These are phyloP conservation scores for Claviceps quebecensis DNA, from an alignment of 2,329 filamentous ascomycete genomes.

Conservation along the genomic window DNA sequence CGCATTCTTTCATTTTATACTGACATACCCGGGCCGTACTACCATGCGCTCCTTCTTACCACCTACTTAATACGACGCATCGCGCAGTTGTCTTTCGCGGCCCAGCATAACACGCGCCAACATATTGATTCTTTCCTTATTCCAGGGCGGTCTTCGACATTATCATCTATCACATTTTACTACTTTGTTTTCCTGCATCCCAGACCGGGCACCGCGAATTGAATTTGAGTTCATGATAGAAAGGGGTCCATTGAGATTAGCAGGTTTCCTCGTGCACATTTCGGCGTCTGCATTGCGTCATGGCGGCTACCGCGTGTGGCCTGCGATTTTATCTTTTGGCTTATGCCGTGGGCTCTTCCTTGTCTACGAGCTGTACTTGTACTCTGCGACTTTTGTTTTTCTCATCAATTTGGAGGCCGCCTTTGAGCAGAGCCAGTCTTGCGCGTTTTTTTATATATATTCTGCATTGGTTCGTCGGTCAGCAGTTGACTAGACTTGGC, in stretches of 20 bases:
- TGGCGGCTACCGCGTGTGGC: neutral
- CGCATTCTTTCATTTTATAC: neutral
- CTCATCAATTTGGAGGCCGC: neutral
- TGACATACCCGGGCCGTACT: neutral
- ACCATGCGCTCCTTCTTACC: neutral
- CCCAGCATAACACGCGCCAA: too few relatives aligned
- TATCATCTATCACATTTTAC: constrained; percentile 1
- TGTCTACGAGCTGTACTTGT: neutral
- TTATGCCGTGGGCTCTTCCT: neutral
- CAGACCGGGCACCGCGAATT: neutral
- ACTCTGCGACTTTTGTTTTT: neutral
- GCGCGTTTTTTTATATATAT: neutral
- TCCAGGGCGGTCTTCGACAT: neutral
- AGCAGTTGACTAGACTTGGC: constrained; percentile 4
- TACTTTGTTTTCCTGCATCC: neutral
- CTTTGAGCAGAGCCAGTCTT: neutral
- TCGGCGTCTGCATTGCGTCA: neutral
- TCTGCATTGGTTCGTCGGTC: neutral
- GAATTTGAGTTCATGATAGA: neutral
- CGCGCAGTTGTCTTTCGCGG: too few relatives aligned
- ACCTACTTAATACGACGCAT: neutral
- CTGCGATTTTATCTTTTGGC: neutral
- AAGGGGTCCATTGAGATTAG: neutral
- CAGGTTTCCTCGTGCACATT: neutral
- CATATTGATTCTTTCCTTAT: neutral